Evolutionary conservation across 768 basidiomycete species (phyloP), one percentile per base, ranked within the genome.

Genomic region (Xerocomellus amylosporus): DNA sequence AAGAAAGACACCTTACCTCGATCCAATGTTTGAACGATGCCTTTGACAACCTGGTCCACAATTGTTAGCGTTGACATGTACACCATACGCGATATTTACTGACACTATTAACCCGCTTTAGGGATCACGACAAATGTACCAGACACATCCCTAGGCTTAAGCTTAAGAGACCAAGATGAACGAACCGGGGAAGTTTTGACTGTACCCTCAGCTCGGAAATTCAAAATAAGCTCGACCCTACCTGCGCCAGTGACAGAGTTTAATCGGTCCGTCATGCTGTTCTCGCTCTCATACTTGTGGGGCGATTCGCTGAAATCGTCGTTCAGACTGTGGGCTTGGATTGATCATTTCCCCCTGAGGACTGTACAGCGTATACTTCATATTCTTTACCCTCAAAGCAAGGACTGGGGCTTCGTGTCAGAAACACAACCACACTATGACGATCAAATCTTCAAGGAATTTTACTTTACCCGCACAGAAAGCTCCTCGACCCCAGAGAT

Each of bases 341-440:
- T 71, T 22, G 66, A 69, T 44, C 64, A 64, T 53, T 71, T 71
- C n/a, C 70, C 70, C 12, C 28, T 73, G 54, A 69, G 64, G 56
- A 69, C 71, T 13, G 61, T 61, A 5, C 64, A 71, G 41, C 72
- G 75, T 10, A 68, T 74, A 33, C 53, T 81, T 26, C 81, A 82
- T 55, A 67, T 78, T 13, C 52, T 77, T 42, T 74, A 73, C 56
- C 78, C 81, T 19, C 65, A 73, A 34, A 76, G 74, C 28, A 62
- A 57, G 13, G 63, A 70, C 22, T 82, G 79, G 77, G 62, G 63
- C 17, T 82, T 83, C 58, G 65, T 71, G 15, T 63, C 71, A 39
- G 68, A 73, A 51, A 56, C 51, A 17, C 64, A 68, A 43, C 54
- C 61, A 33, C 73, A 75, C 51, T 60, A 61, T 8, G 77, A 82